Conservation (phyloP, 768 basidiomycete species). For the Mrakia blollopis region DNA sequence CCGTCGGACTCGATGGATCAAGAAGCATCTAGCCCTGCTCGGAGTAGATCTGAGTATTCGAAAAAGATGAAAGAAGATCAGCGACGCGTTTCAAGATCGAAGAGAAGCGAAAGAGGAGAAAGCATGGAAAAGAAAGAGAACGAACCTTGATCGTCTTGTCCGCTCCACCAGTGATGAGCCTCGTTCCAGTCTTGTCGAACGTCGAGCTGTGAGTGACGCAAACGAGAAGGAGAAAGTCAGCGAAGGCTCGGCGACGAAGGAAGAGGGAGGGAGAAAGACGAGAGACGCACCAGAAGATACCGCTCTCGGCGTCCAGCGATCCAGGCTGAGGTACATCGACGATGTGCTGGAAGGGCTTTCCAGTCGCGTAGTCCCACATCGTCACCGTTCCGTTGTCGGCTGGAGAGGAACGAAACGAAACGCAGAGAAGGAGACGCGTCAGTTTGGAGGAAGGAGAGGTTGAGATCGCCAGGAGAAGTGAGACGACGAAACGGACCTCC, state of each 20-base stretch:
- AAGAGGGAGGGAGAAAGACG: not conserved
- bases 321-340: slow-evolving; percentile 94
- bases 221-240: not conserved
- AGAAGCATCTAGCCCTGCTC: not conserved
- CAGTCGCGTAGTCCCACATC: slow-evolving; percentile 92
- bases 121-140: slow-evolving; percentile 16
- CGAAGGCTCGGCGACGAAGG: not conserved
- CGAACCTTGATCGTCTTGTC: slow-evolving; percentile 97
- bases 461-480: not conserved
- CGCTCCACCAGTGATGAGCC: slow-evolving; percentile 83
- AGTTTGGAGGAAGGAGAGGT: not conserved
- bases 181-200: slow-evolving; percentile 90
- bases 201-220: slow-evolving; percentile 70
- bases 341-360: slow-evolving; percentile 88
- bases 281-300: slow-evolving; percentile 14
- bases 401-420: slow-evolving; percentile 41
- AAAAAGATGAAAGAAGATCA: not conserved
- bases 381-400: slow-evolving; percentile 87
- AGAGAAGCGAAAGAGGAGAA: slow-evolving; percentile 39
- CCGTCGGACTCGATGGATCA: not conserved
- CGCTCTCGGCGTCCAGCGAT: slow-evolving; percentile 91
- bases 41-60: slow-evolving; percentile 17
- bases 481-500: slow-evolving; percentile 58
- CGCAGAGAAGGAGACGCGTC: not conserved
- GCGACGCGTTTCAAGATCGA: not conserved